Conservation (phyloP, 2,329 filamentous ascomycete species). For the Neoarthrinium moseri region DNA sequence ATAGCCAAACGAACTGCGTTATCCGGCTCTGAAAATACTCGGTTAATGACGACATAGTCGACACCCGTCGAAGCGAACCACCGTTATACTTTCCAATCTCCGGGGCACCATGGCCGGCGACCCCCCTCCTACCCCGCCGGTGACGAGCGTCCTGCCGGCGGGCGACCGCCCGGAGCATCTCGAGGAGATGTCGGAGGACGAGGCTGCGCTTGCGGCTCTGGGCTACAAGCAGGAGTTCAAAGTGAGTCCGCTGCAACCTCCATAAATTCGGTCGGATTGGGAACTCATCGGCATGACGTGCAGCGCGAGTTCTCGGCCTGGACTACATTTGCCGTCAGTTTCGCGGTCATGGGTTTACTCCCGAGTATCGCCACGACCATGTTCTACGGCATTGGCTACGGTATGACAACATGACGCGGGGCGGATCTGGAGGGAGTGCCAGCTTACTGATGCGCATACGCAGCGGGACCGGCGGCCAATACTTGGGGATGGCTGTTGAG, state of each 20-base stretch:
- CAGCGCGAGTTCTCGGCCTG: slow-evolving; percentile 69
- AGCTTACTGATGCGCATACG: background rate
- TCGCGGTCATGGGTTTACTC: slow-evolving; percentile 69
- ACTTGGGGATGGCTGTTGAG: slow-evolving; percentile 76
- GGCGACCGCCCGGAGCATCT: slow-evolving; percentile 25
- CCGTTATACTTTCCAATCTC: background rate
- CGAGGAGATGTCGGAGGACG: slow-evolving; percentile 42
- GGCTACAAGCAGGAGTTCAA: slow-evolving; percentile 54
- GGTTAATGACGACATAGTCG: too few relatives aligned
- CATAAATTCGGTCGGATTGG: too few relatives aligned
- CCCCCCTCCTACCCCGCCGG: slow-evolving; percentile 15
- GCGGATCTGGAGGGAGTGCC: background rate
- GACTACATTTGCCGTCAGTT: slow-evolving; percentile 73
- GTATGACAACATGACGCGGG: slow-evolving; percentile 11
- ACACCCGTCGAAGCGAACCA: background rate
- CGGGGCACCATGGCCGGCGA: slow-evolving; percentile 4
- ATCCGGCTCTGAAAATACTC: too few relatives aligned
- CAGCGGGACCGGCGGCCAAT: slow-evolving; percentile 51
- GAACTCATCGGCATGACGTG: too few relatives aligned
- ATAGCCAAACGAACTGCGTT: too few relatives aligned
- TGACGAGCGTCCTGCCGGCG: slow-evolving; percentile 24
- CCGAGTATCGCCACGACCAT: slow-evolving; percentile 72
- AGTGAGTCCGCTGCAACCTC: too few relatives aligned
- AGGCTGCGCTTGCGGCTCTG: slow-evolving; percentile 60
- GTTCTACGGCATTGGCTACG: slow-evolving; percentile 62